Evolutionary conservation across 2,329 filamentous ascomycete species (phyloP).

Genomic region (Phaeoacremonium minimum): DNA sequence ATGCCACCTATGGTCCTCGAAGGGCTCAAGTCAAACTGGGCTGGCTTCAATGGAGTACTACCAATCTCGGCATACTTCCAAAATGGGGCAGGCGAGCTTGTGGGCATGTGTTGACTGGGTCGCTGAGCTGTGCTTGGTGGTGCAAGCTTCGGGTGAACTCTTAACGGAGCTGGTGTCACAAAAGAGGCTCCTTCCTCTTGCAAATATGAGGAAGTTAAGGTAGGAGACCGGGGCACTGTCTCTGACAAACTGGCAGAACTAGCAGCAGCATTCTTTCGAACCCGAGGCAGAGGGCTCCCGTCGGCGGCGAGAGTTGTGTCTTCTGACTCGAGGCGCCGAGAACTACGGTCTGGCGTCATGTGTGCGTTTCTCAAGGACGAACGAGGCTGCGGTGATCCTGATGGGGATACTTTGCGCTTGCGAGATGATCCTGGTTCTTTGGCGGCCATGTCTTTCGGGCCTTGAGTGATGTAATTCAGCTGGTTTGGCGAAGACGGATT

Average conservation of each 20-base stretch:
- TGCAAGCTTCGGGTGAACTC: constrained; percentile 69
- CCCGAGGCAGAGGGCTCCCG: constrained; percentile 57
- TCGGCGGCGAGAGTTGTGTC: constrained; percentile 41
- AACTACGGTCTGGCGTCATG: constrained; percentile 53
- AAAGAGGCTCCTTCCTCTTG: constrained; percentile 58
- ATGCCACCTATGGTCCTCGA: constrained; percentile 39
- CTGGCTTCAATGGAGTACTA: constrained; percentile 61
- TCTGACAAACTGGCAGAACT: constrained; percentile 41
- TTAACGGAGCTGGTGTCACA: constrained; percentile 68
- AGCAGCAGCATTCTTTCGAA: constrained; percentile 40
- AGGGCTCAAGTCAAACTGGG: constrained; percentile 54
- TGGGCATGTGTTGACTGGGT: constrained; percentile 81
- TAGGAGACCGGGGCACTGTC: constrained; percentile 54
- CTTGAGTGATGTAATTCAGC: constrained; percentile 57
- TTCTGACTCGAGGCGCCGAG: constrained; percentile 32
- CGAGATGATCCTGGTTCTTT: constrained; percentile 46
- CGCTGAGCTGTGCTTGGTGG: constrained; percentile 78
- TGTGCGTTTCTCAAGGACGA: constrained; percentile 46
- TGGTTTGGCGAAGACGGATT: constrained; percentile 65
- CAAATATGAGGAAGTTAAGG: constrained; percentile 57
- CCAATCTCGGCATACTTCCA: constrained; percentile 81
- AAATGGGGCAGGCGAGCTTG: constrained; percentile 79
- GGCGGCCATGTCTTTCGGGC: constrained; percentile 49
- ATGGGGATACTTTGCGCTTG: constrained; percentile 53
- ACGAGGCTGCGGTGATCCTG: constrained; percentile 50